These are phyloP conservation scores for Termitomyces sp. DNA, from an alignment of 768 basidiomycete species.

Conservation along the genomic window DNA sequence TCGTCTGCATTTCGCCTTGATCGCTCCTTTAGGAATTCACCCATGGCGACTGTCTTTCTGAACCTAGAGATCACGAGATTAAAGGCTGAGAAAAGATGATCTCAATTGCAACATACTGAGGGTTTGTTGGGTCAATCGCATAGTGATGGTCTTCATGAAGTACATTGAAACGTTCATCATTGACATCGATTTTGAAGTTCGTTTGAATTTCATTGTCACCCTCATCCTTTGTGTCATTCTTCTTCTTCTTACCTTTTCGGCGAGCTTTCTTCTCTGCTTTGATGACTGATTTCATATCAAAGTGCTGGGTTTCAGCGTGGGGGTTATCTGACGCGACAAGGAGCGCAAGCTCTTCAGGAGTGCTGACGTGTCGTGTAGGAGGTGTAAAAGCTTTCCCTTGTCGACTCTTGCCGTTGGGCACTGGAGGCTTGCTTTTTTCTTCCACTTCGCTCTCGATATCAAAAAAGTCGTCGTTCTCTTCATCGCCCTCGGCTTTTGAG, in stretches of 20 bases:
- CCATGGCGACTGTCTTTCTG: conserved; percentile 91
- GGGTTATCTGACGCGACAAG: conserved; percentile 54
- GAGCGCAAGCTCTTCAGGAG: conserved; percentile 61
- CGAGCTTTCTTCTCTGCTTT: conserved; percentile 73
- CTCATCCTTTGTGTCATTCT: conserved; percentile 32
- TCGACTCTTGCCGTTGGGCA: conserved; percentile 3
- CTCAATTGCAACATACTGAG: conserved; percentile 59
- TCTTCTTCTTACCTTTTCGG: conserved; percentile 37
- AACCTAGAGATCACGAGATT: conserved; percentile 46
- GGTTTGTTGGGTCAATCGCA: conserved; percentile 94
- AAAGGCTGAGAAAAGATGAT: background rate
- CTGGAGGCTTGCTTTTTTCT: conserved; percentile 15
- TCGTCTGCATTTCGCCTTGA: conserved; percentile 51
- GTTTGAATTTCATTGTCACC: conserved; percentile 69
- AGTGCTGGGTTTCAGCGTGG: conserved; percentile 63
- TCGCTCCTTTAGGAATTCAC: conserved; percentile 79
- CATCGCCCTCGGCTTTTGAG: conserved; percentile 14
- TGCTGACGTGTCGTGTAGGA: conserved; percentile 34
- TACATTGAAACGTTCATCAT: conserved; percentile 83
- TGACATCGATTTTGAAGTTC: conserved; percentile 78
- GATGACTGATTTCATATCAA: conserved; percentile 85
- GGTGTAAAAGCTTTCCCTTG: conserved; percentile 12
- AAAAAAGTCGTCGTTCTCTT: conserved; percentile 73
- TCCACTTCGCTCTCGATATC: conserved; percentile 43
- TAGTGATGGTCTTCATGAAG: conserved; percentile 88